phyloP scores from a whole-genome alignment of 225 moss, liverwort and hornwort genomes.

The Ulota crispa region DNA sequence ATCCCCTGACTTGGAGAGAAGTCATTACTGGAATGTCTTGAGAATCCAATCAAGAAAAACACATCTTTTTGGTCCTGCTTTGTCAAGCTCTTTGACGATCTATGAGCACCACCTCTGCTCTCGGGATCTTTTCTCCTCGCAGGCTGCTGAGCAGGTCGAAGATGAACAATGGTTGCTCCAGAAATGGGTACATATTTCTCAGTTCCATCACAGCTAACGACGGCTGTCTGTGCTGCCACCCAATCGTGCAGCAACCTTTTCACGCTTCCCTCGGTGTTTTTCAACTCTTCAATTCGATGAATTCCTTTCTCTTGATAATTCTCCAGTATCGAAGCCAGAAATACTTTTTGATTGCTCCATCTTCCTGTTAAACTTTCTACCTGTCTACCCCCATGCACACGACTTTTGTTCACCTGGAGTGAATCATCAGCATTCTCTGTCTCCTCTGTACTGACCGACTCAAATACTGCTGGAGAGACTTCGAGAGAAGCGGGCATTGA shows the following conservation, averaged over 20 bases:
- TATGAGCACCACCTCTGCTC: slow-evolving; percentile 38
- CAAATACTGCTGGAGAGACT: slow-evolving; percentile 64
- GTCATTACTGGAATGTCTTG: slow-evolving; percentile 12
- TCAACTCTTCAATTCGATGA: slow-evolving; percentile 31
- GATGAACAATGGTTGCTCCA: slow-evolving; percentile 67
- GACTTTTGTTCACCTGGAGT: slow-evolving; percentile 39
- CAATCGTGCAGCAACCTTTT: slow-evolving; percentile 62
- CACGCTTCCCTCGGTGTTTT: slow-evolving; percentile 27
- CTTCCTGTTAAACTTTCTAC: slow-evolving; percentile 34
- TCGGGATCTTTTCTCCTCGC: slow-evolving; percentile 39
- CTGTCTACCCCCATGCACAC: slow-evolving; percentile 27
- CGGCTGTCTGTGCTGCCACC: slow-evolving; percentile 75
- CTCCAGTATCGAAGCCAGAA: slow-evolving; percentile 36
- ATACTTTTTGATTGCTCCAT: slow-evolving; percentile 48
- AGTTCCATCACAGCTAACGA: slow-evolving; percentile 31
- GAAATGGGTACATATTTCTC: slow-evolving; percentile 59
- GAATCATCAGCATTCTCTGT: slow-evolving; percentile 37
- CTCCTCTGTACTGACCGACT: slow-evolving; percentile 47
- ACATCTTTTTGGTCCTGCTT: slow-evolving; percentile 61
- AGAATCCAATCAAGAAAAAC: slow-evolving; percentile 53
- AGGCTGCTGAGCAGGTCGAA: slow-evolving; percentile 47
- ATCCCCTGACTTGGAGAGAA: slow-evolving; percentile 17
- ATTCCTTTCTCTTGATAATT: slow-evolving; percentile 30
- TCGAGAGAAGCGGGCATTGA: slow-evolving; percentile 45
- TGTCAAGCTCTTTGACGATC: slow-evolving; percentile 39